These are phyloP conservation scores for Ogataea paraovalis DNA, from an alignment of 805 yeast species.

Conservation along the genomic window DNA sequence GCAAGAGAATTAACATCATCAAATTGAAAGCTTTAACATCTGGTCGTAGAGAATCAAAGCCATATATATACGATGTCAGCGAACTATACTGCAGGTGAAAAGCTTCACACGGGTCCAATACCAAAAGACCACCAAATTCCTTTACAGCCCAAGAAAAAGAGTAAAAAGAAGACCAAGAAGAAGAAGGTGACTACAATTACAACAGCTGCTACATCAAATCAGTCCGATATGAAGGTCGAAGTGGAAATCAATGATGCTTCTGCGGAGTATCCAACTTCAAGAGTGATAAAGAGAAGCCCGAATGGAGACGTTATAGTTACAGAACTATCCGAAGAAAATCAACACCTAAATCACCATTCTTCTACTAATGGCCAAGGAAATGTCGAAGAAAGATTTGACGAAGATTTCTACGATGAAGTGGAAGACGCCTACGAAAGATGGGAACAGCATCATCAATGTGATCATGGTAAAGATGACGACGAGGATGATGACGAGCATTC, in stretches of 20 bases:
- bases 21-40: neutral
- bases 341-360: slow-evolving; percentile 4
- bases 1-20: no score
- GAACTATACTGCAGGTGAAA: slow-evolving; percentile 28
- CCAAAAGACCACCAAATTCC: slow-evolving; percentile 1
- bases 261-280: slow-evolving; percentile 65
- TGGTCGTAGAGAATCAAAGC: neutral
- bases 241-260: slow-evolving; percentile 52
- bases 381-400: slow-evolving; percentile 9
- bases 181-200: slow-evolving; percentile 4
- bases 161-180: slow-evolving; percentile 15
- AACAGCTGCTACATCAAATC: slow-evolving; percentile 3
- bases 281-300: slow-evolving; percentile 61
- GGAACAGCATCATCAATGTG: slow-evolving; percentile 11
- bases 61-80: slow-evolving; percentile 8
- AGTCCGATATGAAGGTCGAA: slow-evolving; percentile 20
- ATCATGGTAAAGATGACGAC: no score
- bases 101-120: slow-evolving; percentile 29
- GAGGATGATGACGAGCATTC: slow-evolving; percentile 6
- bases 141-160: slow-evolving; percentile 9
- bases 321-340: slow-evolving; percentile 31
- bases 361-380: neutral
- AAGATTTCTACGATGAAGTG: slow-evolving; percentile 13
- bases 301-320: slow-evolving; percentile 79
- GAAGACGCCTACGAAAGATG: slow-evolving; percentile 4